phyloP scores from a whole-genome alignment of 345 rosid genomes.

The Salix koriyanagi region DNA sequence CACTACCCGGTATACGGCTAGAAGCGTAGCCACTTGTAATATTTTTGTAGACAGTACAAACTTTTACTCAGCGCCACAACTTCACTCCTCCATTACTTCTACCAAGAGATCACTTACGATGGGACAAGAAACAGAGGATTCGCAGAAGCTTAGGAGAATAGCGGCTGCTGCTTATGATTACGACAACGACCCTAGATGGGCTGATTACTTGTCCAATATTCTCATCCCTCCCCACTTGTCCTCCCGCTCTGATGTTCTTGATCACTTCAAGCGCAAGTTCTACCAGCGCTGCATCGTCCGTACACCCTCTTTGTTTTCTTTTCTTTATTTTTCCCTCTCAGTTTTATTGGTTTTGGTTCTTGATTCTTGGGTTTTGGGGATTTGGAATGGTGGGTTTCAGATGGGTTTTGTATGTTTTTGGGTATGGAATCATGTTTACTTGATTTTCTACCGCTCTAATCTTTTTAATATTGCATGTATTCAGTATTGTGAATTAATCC shows the following conservation, averaged over 20 bases:
- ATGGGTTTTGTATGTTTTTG: background rate
- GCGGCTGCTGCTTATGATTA: slow-evolving; percentile 89
- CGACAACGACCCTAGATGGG: slow-evolving; percentile 83
- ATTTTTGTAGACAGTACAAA: background rate
- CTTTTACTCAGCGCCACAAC: background rate
- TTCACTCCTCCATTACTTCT: background rate
- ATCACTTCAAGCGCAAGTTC: slow-evolving; percentile 92
- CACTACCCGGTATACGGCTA: too few relatives aligned
- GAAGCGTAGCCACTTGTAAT: background rate
- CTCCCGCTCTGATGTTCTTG: slow-evolving; percentile 78
- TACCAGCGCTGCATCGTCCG: slow-evolving; percentile 84
- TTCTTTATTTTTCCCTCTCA: background rate
- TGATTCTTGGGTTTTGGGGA: background rate
- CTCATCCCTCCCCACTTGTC: slow-evolving; percentile 90
- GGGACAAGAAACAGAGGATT: slow-evolving; percentile 80
- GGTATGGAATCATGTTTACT: background rate
- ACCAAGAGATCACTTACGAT: slow-evolving; percentile 18
- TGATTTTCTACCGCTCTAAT: background rate
- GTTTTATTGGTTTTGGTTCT: background rate
- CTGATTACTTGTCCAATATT: slow-evolving; percentile 89
- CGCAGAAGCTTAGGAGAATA: slow-evolving; percentile 66
- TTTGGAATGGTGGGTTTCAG: background rate
- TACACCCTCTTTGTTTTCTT: background rate
- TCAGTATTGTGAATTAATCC: background rate
- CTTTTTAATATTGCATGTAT: background rate